These are phyloP conservation scores for Mimosa pudica DNA, from an alignment of 306 rosid genomes.

Conservation along the genomic window DNA sequence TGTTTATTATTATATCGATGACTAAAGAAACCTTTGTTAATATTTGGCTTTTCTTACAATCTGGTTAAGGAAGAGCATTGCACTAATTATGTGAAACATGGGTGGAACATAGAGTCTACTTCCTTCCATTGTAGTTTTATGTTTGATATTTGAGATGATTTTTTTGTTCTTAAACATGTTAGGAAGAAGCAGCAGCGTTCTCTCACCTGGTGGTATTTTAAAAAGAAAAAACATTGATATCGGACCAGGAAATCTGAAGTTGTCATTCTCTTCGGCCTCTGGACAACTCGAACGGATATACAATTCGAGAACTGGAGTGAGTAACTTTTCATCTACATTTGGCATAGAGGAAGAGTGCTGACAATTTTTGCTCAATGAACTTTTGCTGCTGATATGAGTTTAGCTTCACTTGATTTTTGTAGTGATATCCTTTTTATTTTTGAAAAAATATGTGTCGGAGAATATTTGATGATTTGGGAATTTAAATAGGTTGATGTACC, in stretches of 20 bases:
- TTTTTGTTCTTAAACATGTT: slow-evolving; percentile 36
- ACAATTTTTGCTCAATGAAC: slow-evolving; percentile 13
- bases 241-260: slow-evolving; percentile 81
- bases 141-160: slow-evolving; percentile 13
- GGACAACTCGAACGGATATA: slow-evolving; percentile 80
- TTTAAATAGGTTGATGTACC: slow-evolving; percentile 75
- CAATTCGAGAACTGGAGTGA: slow-evolving; percentile 71
- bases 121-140: background rate
- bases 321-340: slow-evolving; percentile 39
- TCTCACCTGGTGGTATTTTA: slow-evolving; percentile 30
- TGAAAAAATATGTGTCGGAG: slow-evolving; percentile 4
- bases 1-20: background rate
- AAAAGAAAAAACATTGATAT: slow-evolving; percentile 50
- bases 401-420: slow-evolving; percentile 28
- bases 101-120: background rate
- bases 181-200: slow-evolving; percentile 42
- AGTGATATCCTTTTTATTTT: background rate
- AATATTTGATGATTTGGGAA: slow-evolving; percentile 31
- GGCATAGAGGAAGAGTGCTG: slow-evolving; percentile 13
- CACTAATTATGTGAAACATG: background rate
- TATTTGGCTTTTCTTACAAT: background rate
- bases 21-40: background rate
- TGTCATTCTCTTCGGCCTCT: slow-evolving; percentile 73
- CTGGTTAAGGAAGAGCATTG: background rate
- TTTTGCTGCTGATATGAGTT: slow-evolving; percentile 5